phyloP scores from a whole-genome alignment of 495 filamentous ascomycete genomes.

The Cercophora sp. region DNA sequence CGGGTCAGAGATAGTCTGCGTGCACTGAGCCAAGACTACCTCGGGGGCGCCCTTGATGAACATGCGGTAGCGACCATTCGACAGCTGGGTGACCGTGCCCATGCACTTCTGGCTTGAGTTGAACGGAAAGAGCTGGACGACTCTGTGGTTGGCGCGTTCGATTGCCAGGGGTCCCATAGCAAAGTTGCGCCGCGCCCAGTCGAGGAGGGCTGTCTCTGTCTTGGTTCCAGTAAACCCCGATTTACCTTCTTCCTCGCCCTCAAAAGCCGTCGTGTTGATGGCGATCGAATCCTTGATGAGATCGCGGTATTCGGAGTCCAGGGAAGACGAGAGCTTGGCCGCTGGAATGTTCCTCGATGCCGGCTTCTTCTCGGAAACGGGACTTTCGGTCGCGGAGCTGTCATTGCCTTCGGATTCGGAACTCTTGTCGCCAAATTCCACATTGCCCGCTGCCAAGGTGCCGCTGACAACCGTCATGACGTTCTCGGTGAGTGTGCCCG shows the following conservation, averaged over 20 bases:
- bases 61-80: conserved; percentile 60
- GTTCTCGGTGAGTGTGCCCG: conserved; percentile 90
- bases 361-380: no score
- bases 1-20: conserved; percentile 66
- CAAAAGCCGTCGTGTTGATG: conserved; percentile 84
- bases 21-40: conserved; percentile 71
- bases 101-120: conserved; percentile 84
- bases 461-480: conserved; percentile 84
- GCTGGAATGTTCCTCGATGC: conserved; percentile 5
- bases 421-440: not conserved
- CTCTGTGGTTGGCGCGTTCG: conserved; percentile 61
- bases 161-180: conserved; percentile 44
- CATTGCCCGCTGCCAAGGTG: conserved; percentile 50
- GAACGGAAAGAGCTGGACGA: conserved; percentile 76
- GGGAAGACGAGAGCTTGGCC: conserved; percentile 33
- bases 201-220: conserved; percentile 77
- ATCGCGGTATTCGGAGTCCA: conserved; percentile 57
- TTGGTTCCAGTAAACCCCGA: conserved; percentile 78
- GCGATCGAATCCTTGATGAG: conserved; percentile 70
- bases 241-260: conserved; percentile 71
- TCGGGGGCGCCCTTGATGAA: conserved; percentile 85
- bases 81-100: conserved; percentile 66
- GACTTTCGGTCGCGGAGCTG: not conserved
- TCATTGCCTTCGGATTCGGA: not conserved
- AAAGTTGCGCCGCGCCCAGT: conserved; percentile 69